phyloP scores from a whole-genome alignment of 2,329 filamentous ascomycete genomes.

The Alternaria longipes region DNA sequence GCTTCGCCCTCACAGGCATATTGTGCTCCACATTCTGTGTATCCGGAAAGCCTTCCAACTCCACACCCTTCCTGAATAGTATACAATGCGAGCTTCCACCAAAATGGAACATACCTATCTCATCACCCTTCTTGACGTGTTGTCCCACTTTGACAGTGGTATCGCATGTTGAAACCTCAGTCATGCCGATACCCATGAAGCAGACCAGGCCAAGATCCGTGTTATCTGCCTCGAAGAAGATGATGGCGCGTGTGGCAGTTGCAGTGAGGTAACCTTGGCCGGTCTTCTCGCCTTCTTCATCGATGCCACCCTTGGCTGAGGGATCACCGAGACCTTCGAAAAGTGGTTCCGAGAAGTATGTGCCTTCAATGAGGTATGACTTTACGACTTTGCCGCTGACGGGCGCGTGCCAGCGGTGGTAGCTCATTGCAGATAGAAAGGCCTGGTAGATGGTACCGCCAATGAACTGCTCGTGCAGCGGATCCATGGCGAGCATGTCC shows the following conservation, averaged over 20 bases:
- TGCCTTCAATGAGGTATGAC: conserved; percentile 68
- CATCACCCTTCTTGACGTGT: conserved; percentile 72
- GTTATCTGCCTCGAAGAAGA: conserved; percentile 76
- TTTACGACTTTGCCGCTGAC: conserved; percentile 68
- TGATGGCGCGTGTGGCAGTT: conserved; percentile 73
- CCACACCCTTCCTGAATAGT: conserved; percentile 68
- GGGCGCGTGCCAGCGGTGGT: conserved; percentile 78
- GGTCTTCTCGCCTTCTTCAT: conserved; percentile 54
- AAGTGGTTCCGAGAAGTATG: conserved; percentile 72
- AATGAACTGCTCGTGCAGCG: conserved; percentile 63
- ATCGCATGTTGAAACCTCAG: conserved; percentile 77
- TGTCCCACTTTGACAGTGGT: conserved; percentile 74
- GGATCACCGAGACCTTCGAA: conserved; percentile 59
- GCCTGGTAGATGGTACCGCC: conserved; percentile 76
- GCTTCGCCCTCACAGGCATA: conserved; percentile 49
- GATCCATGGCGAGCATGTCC: conserved; percentile 70
- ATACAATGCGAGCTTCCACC: conserved; percentile 77
- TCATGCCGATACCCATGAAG: conserved; percentile 78
- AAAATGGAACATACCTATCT: conserved; percentile 82
- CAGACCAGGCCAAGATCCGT: conserved; percentile 71
- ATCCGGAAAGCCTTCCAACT: conserved; percentile 45
- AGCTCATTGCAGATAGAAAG: conserved; percentile 72
- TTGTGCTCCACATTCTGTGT: conserved; percentile 43
- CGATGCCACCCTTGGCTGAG: conserved; percentile 50
- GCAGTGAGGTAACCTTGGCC: conserved; percentile 73